Percentiles rank a stretch among this genome's conserved stretches.
phyloP scores from a whole-genome alignment of 306 rosid genomes.

The Fragaria vesca region DNA sequence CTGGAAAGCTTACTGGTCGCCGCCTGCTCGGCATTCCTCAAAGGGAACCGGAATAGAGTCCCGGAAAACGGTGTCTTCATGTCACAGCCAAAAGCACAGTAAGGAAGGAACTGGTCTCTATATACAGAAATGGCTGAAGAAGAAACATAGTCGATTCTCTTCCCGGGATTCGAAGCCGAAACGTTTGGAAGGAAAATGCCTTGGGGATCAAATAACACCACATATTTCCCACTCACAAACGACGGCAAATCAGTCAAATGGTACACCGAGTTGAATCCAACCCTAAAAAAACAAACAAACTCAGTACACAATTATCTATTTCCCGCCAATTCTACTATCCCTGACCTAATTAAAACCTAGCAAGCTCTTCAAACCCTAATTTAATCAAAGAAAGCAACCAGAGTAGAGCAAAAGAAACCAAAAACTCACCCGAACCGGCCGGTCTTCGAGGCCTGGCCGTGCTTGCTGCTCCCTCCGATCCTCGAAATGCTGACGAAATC shows the following conservation, averaged over 20 bases:
- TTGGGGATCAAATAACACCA: constrained; percentile 96
- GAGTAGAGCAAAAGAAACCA: neutral
- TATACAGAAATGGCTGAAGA: constrained; percentile 71
- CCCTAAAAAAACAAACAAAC: constrained; percentile 47
- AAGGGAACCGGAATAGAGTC: constrained; percentile 89
- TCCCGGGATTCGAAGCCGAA: constrained; percentile 90
- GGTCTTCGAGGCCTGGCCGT: constrained; percentile 75
- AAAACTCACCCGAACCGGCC: constrained; percentile 86
- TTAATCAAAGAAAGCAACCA: neutral
- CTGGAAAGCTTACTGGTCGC: constrained; percentile 81
- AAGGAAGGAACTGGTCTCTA: constrained; percentile 83
- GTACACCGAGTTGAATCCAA: constrained; percentile 98
- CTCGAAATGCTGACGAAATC: constrained; percentile 87
- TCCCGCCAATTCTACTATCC: constrained; percentile 9
- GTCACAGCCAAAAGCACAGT: constrained; percentile 90
- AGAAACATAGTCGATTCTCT: constrained; percentile 80
- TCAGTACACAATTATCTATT: neutral
- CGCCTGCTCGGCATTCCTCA: constrained; percentile 79
- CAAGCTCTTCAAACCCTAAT: neutral
- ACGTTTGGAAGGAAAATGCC: constrained; percentile 85
- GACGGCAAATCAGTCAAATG: constrained; percentile 98
- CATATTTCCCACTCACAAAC: constrained; percentile 89
- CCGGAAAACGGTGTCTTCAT: constrained; percentile 77
- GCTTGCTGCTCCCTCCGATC: constrained; percentile 93
- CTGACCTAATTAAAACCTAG: neutral